These are phyloP conservation scores for Tripidium arundinaceum DNA, from an alignment of 202 grass and related monocot genomes.

Conservation along the genomic window DNA sequence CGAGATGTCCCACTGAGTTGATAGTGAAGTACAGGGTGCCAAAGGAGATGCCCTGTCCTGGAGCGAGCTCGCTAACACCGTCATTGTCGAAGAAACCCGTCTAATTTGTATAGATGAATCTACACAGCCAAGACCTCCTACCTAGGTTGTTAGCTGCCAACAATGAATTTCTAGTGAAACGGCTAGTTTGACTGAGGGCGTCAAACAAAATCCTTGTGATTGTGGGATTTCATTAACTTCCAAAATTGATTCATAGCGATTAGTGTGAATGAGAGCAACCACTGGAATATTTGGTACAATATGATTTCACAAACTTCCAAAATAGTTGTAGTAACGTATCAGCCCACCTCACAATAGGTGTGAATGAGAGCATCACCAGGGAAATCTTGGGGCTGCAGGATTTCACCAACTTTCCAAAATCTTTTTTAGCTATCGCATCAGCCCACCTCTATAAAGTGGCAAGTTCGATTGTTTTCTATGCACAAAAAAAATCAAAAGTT, in stretches of 20 bases:
- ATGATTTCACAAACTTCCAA: neutral
- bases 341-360: neutral
- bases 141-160: neutral
- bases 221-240: neutral
- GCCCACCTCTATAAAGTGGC: neutral
- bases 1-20: too few species aligned
- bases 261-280: neutral
- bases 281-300: neutral
- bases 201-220: neutral
- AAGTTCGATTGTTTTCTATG: neutral
- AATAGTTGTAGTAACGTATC: neutral
- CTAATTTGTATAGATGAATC: neutral
- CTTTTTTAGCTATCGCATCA: neutral
- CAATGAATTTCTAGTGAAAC: neutral
- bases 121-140: neutral
- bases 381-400: neutral
- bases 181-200: neutral
- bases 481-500: neutral
- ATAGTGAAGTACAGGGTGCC: too few species aligned
- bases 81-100: too few species aligned
- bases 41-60: too few species aligned
- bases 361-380: neutral
- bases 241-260: neutral
- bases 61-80: too few species aligned
- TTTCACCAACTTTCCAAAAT: neutral